These are phyloP conservation scores for Notholithocarpus densiflorus DNA, from an alignment of 306 rosid genomes.

Conservation along the genomic window DNA sequence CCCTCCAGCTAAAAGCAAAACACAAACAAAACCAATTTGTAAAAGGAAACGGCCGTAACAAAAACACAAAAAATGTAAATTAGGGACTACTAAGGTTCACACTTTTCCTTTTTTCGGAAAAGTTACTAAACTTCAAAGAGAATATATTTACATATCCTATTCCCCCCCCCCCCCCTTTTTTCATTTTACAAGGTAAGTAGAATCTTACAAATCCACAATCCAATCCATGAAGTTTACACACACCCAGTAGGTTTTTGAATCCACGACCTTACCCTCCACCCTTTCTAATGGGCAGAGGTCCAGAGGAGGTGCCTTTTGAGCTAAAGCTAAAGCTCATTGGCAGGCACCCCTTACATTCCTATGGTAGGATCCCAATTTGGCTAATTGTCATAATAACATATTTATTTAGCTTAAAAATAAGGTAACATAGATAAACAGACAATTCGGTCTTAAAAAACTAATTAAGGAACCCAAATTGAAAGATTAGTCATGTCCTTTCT, in stretches of 20 bases:
- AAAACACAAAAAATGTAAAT: background rate
- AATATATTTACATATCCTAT: background rate
- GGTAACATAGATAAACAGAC: background rate
- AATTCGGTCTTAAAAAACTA: background rate
- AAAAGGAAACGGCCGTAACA: background rate
- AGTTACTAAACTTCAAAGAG: background rate
- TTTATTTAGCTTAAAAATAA: background rate
- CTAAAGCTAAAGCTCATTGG: no score
- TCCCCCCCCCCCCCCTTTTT: rapidly evolving
- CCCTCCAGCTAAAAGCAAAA: slow-evolving; percentile 72
- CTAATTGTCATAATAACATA: background rate
- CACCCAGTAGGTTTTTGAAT: no score
- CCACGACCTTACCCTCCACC: no score
- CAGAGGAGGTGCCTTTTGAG: no score
- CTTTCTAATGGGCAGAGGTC: no score
- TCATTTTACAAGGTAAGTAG: background rate
- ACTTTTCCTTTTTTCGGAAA: no score
- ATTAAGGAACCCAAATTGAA: background rate
- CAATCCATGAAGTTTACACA: background rate
- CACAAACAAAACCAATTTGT: background rate
- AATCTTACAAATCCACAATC: background rate
- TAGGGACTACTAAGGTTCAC: background rate
- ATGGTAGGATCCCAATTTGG: background rate
- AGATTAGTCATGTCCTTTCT: background rate
- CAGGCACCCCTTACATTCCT: background rate